Evolutionary conservation across 495 filamentous ascomycete genomes (phyloP).

Genomic region (Lepraria neglecta): DNA sequence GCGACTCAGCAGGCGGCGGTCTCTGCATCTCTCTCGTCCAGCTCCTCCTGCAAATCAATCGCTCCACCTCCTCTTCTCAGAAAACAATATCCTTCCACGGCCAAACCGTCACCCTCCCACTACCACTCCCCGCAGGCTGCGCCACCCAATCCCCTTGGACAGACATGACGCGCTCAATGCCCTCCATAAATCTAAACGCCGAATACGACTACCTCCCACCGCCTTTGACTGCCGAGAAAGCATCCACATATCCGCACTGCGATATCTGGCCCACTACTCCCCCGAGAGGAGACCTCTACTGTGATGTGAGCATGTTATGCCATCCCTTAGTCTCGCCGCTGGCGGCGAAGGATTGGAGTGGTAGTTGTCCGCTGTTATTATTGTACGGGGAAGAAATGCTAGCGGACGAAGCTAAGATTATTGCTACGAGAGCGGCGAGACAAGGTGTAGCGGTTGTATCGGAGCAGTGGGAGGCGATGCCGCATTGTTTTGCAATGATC

Average conservation of each 20-base stretch:
- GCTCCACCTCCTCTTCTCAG: constrained; percentile 27
- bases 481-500: constrained; percentile 72
- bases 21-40: constrained; percentile 66
- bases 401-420: constrained; percentile 60
- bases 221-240: constrained; percentile 31
- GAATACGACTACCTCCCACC: constrained; percentile 70
- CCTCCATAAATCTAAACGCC: constrained; percentile 57
- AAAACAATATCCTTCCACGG: constrained; percentile 58
- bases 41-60: constrained; percentile 63
- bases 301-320: constrained; percentile 50
- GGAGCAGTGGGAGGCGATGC: constrained; percentile 81
- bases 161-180: constrained; percentile 67
- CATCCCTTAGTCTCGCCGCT: constrained; percentile 76
- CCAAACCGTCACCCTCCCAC: constrained; percentile 43
- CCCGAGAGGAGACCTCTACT: constrained; percentile 63
- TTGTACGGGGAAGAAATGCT: constrained; percentile 74
- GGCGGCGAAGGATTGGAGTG: constrained; percentile 57
- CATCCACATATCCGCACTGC: constrained; percentile 46
- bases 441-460: constrained; percentile 61
- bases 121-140: constrained; percentile 64
- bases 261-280: constrained; percentile 66
- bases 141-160: constrained; percentile 65
- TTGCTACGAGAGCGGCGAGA: constrained; percentile 52
- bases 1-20: constrained; percentile 87
- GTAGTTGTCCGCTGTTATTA: constrained; percentile 64